Conservation (phyloP, 2,329 filamentous ascomycete genomes). For the Xylaria sp. region DNA sequence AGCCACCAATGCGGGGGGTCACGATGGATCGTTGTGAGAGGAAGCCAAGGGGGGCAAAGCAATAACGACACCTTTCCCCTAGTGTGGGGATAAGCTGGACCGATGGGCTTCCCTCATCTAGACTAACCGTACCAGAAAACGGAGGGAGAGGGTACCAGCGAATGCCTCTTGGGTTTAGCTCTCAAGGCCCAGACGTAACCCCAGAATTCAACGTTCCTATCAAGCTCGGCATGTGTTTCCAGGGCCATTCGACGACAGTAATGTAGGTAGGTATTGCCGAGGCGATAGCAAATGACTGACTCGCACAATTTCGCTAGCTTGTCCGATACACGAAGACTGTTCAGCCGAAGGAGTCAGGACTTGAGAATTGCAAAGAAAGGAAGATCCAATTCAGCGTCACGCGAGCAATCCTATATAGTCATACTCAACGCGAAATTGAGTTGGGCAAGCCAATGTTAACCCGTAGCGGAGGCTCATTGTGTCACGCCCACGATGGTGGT, state of each 20-base stretch:
- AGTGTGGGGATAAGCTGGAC: slow-evolving; percentile 10
- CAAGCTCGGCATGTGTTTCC: slow-evolving; percentile 10
- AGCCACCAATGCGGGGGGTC: slow-evolving; percentile 34
- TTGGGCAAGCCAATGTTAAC: slow-evolving; percentile 18
- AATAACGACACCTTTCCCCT: slow-evolving; percentile 17
- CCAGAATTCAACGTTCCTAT: slow-evolving; percentile 19
- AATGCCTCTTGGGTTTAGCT: slow-evolving; percentile 26
- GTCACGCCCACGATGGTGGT: slow-evolving; percentile 20
- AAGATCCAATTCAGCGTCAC: slow-evolving; percentile 19
- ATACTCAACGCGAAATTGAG: slow-evolving; percentile 20
- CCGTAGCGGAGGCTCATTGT: slow-evolving; percentile 15
- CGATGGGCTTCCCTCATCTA: slow-evolving; percentile 27
- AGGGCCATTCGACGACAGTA: slow-evolving; percentile 1
- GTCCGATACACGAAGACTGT: slow-evolving; percentile 7
- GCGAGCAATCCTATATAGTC: slow-evolving; percentile 19
- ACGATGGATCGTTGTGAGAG: slow-evolving; percentile 15
- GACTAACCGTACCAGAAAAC: slow-evolving; percentile 20
- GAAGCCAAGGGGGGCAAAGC: slow-evolving; percentile 16
- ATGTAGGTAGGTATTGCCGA: neutral
- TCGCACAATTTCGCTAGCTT: slow-evolving; percentile 19
- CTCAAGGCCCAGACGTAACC: slow-evolving; percentile 14
- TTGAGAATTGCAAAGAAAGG: slow-evolving; percentile 7
- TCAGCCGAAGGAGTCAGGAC: slow-evolving; percentile 20
- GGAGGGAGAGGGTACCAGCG: slow-evolving; percentile 13
- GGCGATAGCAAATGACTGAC: slow-evolving; percentile 27